Conservation (phyloP, 176 grass and related monocot genomes). For the Oryza brachyantha region DNA sequence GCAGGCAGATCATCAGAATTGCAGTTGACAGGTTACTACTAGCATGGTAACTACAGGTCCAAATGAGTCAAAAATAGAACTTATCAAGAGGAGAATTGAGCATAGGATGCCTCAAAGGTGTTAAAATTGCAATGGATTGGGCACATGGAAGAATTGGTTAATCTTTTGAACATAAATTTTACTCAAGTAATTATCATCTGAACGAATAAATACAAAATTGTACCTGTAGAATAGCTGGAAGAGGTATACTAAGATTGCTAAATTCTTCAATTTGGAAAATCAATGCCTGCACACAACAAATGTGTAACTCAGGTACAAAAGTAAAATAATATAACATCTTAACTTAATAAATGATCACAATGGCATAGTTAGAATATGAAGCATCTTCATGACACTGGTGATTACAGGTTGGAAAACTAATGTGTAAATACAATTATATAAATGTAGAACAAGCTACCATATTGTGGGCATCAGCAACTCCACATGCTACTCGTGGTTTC, state of each 20-base stretch:
- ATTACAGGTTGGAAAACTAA: not conserved
- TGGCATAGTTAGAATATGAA: not conserved
- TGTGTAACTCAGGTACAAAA: slow-evolving; percentile 11
- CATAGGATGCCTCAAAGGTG: not conserved
- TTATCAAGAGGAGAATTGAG: not conserved
- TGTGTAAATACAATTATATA: slow-evolving; percentile 3
- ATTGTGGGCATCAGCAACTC: slow-evolving; percentile 90
- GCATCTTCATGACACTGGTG: not conserved
- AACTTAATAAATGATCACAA: not conserved
- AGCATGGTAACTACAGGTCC: not conserved
- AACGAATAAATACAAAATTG: slow-evolving; percentile 2
- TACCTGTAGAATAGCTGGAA: slow-evolving; percentile 97
- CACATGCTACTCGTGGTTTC: slow-evolving; percentile 96
- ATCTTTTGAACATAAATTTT: not conserved
- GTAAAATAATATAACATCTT: slow-evolving; percentile 3
- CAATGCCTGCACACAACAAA: slow-evolving; percentile 61
- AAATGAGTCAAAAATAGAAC: not conserved
- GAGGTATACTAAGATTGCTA: slow-evolving; percentile 61
- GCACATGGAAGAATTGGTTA: not conserved
- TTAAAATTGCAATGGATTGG: not conserved
- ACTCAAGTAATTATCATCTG: not conserved
- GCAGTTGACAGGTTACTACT: not conserved
- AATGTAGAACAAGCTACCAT: slow-evolving; percentile 60
- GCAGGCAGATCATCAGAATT: not conserved
- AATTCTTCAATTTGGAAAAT: slow-evolving; percentile 91